Conservation (phyloP, 495 filamentous ascomycete genomes). For the Podospora australis region DNA sequence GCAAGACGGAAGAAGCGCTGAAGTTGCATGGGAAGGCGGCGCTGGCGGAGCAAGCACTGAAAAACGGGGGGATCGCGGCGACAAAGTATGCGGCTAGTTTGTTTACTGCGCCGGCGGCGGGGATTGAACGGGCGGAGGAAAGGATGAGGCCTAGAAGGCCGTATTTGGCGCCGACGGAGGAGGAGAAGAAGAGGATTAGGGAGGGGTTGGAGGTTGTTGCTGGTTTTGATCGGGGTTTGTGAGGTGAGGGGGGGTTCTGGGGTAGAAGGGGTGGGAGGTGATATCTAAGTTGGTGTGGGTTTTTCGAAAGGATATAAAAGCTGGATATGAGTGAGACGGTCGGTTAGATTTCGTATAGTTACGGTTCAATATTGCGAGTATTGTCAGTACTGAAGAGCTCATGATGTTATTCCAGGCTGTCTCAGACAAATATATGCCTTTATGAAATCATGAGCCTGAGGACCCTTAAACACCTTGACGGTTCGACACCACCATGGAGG, state of each 20-base stretch:
- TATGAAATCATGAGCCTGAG: no score
- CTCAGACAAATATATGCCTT: no score
- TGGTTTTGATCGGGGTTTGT: conserved; percentile 34
- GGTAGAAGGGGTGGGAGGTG: background rate
- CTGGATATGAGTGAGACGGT: no score
- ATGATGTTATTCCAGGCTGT: no score
- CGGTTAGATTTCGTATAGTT: no score
- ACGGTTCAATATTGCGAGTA: no score
- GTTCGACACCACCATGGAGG: no score
- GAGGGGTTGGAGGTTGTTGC: conserved; percentile 46
- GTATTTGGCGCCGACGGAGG: conserved; percentile 47
- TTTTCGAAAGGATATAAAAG: no score
- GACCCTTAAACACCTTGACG: no score
- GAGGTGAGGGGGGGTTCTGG: background rate
- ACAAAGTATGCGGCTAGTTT: conserved; percentile 59
- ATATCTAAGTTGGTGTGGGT: background rate
- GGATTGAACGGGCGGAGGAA: conserved; percentile 49
- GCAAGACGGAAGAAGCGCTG: conserved; percentile 48
- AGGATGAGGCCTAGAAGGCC: conserved; percentile 53
- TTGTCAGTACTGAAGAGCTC: no score
- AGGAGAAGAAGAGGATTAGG: conserved; percentile 40
- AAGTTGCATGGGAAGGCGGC: conserved; percentile 47
- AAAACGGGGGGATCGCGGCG: conserved; percentile 51
- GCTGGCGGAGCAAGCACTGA: conserved; percentile 49
- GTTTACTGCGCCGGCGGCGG: conserved; percentile 48